Evolutionary conservation across 2,329 filamentous ascomycete species (phyloP), one percentile per base, ranked within the genome.

Genomic region (Claviceps capensis): DNA sequence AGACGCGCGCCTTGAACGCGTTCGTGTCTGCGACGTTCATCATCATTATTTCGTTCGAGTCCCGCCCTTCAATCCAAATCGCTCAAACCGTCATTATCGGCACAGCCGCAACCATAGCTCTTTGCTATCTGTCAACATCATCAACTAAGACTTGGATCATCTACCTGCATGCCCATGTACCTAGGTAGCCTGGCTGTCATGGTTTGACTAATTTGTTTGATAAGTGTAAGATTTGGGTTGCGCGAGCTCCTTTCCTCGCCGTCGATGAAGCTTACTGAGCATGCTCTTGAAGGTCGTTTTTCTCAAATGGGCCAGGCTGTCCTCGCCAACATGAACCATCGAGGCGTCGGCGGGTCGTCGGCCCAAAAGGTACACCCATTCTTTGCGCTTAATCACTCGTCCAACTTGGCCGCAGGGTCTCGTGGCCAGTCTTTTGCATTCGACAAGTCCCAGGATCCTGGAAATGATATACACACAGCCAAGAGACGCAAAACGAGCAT

Each of bases 291-390:
- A 45, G 16, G 14, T 13, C 19, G 38, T 7, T 13, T 22, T 7
- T 51, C 16, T 41, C 44, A 48, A 47, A 76, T 76, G 72, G 70
- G 68, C 64, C 63, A 69, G 43, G 60, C 70, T 44, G 58, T 69
- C 53, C 62, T 71, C 51, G 65, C 66, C 58, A 67, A 62, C 48
- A 79, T 78, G 76, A 65, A 66, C 56, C 67, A 67, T 51, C 65
- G 67, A 60, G 65, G 61, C 52, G 56, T 64, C 50, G 61, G 59
- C 54, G 68, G 67, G 51, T 60, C 63, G 9, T 55, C 60, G 41
- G 58, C 61, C 23, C 73, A 71, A 59, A 77, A 75, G 56, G 60
- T 80, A 40, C 78, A 81, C 57, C 77, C 78, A 17, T 79, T 81
- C 64, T 80, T 81, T 59, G 60, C 65, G 41, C 66, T 64, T 52